Evolutionary conservation across 441 rosid genomes (phyloP).

Genomic region (Jatropha podagrica): DNA sequence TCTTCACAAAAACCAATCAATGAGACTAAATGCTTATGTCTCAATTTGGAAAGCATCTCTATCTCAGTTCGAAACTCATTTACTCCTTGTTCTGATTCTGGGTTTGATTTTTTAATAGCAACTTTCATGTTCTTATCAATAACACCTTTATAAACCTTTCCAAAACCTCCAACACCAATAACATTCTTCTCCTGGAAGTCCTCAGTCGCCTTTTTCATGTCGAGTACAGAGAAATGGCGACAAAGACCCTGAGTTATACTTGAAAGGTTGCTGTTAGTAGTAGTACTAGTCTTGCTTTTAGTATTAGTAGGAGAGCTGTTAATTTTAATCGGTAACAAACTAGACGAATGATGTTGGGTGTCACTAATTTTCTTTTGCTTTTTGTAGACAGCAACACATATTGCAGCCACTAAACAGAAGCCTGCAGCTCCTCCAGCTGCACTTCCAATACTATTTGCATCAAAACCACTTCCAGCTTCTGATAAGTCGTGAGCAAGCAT

Average conservation of each 20-base stretch:
- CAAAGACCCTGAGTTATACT: constrained; percentile 61
- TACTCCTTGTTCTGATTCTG: constrained; percentile 73
- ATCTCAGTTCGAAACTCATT: constrained; percentile 69
- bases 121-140: constrained; percentile 50
- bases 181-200: constrained; percentile 59
- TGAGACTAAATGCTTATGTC: constrained; percentile 80
- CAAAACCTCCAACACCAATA: constrained; percentile 75
- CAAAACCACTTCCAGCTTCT: constrained; percentile 2
- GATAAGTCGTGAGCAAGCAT: constrained; percentile 38
- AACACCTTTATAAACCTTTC: constrained; percentile 70
- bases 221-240: constrained; percentile 51
- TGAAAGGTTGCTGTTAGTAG: constrained; percentile 40
- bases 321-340: constrained; percentile 57
- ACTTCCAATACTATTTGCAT: constrained; percentile 30
- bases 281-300: constrained; percentile 36
- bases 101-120: constrained; percentile 69
- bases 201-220: constrained; percentile 55
- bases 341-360: constrained; percentile 39
- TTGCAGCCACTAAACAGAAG: constrained; percentile 44
- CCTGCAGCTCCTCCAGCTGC: constrained; percentile 64
- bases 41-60: constrained; percentile 67
- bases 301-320: constrained; percentile 38
- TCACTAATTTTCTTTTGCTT: constrained; percentile 34
- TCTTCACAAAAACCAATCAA: constrained; percentile 79
- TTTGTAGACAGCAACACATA: constrained; percentile 35